Evolutionary conservation across 495 filamentous ascomycete genomes (phyloP).

Genomic region (Friedmanniomyces endolithicus): DNA sequence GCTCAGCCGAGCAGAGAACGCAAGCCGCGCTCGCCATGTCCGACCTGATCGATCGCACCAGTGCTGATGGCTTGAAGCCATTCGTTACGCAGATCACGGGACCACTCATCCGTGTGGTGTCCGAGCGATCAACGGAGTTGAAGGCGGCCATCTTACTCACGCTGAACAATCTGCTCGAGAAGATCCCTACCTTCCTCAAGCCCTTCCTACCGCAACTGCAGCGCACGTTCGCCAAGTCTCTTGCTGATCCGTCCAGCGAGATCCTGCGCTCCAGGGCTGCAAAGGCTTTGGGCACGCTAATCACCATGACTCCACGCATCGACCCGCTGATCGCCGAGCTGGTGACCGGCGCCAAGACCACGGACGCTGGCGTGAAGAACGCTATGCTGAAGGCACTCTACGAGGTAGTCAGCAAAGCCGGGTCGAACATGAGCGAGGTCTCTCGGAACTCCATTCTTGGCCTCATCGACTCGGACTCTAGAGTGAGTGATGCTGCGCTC

Average conservation of each 20-base stretch:
- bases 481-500: constrained; percentile 58
- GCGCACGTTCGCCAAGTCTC: constrained; percentile 86
- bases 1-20: constrained; percentile 77
- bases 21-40: constrained; percentile 87
- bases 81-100: constrained; percentile 97
- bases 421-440: constrained; percentile 81
- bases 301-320: constrained; percentile 89
- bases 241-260: constrained; percentile 88
- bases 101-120: constrained; percentile 91
- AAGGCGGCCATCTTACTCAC: constrained; percentile 91
- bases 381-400: constrained; percentile 97
- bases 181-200: constrained; percentile 90
- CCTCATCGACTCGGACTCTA: constrained; percentile 73
- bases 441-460: constrained; percentile 69
- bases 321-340: constrained; percentile 85
- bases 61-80: constrained; percentile 67
- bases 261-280: constrained; percentile 75
- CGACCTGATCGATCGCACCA: constrained; percentile 86
- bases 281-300: constrained; percentile 90
- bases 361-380: constrained; percentile 76
- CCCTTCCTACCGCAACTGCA: constrained; percentile 95
- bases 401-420: constrained; percentile 90
- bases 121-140: constrained; percentile 86
- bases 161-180: constrained; percentile 87
- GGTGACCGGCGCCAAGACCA: constrained; percentile 82